A percentile compares a stretch with the other conserved stretches of the same genome.
phyloP scores from a whole-genome alignment of 2,329 filamentous ascomycete species.

The Paramyrothecium sp. region DNA sequence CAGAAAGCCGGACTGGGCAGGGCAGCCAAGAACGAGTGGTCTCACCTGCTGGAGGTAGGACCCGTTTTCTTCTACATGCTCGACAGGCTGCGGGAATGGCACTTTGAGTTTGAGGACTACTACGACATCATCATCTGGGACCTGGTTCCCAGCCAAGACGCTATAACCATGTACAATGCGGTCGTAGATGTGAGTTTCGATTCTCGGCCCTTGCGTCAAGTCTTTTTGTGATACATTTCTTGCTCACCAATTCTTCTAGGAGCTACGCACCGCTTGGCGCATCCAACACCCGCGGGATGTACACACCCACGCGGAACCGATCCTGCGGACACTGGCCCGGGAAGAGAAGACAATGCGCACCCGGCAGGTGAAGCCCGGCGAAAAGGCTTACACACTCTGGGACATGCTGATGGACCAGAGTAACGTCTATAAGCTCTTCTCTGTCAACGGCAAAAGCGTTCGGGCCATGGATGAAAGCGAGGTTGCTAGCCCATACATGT shows the following conservation, averaged over 20 bases:
- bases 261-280: slow-evolving; percentile 23
- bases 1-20: slow-evolving; percentile 20
- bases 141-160: slow-evolving; percentile 16
- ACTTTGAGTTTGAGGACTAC: slow-evolving; percentile 23
- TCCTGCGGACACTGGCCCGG: slow-evolving; percentile 16
- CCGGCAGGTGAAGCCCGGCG: slow-evolving; percentile 19
- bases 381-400: slow-evolving; percentile 19
- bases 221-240: neutral
- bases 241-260: slow-evolving; percentile 6
- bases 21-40: slow-evolving; percentile 24
- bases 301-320: slow-evolving; percentile 18
- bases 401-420: slow-evolving; percentile 12
- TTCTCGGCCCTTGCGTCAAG: fast-evolving
- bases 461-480: slow-evolving; percentile 6
- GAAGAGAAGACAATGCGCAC: slow-evolving; percentile 19
- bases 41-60: slow-evolving; percentile 17
- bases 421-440: slow-evolving; percentile 2
- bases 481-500: slow-evolving; percentile 13
- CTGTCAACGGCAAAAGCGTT: slow-evolving; percentile 5
- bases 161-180: slow-evolving; percentile 14
- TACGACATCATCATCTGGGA: slow-evolving; percentile 27
- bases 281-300: slow-evolving; percentile 16
- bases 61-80: slow-evolving; percentile 20
- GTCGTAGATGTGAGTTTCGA: slow-evolving; percentile 5
- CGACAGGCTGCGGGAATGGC: slow-evolving; percentile 20